phyloP scores from a whole-genome alignment of 228 moss, liverwort and hornwort genomes.

The Sphagnum fallax region DNA sequence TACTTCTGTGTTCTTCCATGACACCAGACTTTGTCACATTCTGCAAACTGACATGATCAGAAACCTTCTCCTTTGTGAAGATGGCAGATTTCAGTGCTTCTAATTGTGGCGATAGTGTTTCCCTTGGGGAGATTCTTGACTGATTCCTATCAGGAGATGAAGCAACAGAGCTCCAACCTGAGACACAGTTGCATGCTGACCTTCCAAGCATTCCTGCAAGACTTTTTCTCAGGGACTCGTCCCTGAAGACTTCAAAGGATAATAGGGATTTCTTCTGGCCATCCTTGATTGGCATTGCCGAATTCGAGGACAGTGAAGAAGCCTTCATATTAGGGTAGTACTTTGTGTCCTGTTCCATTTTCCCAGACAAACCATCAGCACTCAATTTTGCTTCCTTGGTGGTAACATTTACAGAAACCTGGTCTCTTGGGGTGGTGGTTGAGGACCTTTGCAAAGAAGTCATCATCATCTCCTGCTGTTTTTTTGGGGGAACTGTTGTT shows the following conservation, averaged over 20 bases:
- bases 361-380: neutral
- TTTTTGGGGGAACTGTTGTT: too few relatives aligned
- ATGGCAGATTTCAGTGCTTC: conserved; percentile 4
- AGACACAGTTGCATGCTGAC: conserved; percentile 34
- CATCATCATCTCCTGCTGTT: too few relatives aligned
- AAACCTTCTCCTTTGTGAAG: conserved; percentile 9
- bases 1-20: conserved; percentile 2
- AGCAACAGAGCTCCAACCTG: conserved; percentile 23
- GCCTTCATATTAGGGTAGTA: conserved; percentile 25
- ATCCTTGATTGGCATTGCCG: conserved; percentile 8
- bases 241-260: conserved; percentile 42
- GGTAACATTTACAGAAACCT: too few relatives aligned
- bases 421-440: too few relatives aligned
- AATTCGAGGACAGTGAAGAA: conserved; percentile 39
- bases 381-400: neutral
- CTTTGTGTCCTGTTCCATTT: conserved; percentile 8
- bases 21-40: conserved; percentile 9
- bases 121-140: neutral
- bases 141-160: conserved; percentile 20
- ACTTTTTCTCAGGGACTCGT: conserved; percentile 31
- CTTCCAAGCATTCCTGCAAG: conserved; percentile 27
- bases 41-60: conserved; percentile 9
- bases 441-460: too few relatives aligned
- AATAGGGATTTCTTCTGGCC: conserved; percentile 23
- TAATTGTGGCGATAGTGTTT: conserved; percentile 10